Conservation (phyloP, 148 eudicot species). For the Rhododendron molle region DNA sequence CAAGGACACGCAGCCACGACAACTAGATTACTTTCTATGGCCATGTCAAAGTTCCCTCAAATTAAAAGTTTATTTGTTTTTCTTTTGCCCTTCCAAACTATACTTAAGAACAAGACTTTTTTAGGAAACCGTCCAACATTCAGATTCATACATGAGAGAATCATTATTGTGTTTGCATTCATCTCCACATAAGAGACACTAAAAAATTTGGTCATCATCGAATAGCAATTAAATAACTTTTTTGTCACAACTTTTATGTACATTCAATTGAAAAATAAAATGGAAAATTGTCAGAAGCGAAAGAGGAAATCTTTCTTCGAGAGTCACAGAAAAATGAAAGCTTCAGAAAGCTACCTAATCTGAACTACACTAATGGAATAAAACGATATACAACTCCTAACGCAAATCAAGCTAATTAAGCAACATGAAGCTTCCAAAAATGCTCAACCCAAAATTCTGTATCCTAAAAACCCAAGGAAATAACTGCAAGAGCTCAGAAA, state of each 20-base stretch:
- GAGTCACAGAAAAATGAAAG: background rate
- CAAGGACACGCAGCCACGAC: background rate
- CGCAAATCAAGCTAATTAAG: background rate
- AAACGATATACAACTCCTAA: background rate
- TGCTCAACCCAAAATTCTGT: background rate
- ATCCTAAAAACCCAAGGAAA: background rate
- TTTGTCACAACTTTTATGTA: background rate
- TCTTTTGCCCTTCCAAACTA: background rate
- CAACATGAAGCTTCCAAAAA: background rate
- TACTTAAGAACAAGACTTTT: background rate
- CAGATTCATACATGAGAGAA: background rate
- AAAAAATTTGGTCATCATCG: background rate
- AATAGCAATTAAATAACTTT: background rate
- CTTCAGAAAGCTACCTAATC: background rate
- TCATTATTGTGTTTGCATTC: background rate
- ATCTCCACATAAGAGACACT: background rate
- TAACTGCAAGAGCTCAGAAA: background rate
- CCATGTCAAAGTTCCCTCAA: background rate
- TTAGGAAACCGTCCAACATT: background rate
- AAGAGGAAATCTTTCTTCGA: background rate
- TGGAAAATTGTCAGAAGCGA: background rate
- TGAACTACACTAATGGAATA: background rate
- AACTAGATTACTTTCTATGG: background rate
- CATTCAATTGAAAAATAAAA: background rate
- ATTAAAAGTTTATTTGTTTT: background rate